These are phyloP conservation scores for Candida neerlandica DNA, from an alignment of 1,139 yeast genomes.

Conservation along the genomic window DNA sequence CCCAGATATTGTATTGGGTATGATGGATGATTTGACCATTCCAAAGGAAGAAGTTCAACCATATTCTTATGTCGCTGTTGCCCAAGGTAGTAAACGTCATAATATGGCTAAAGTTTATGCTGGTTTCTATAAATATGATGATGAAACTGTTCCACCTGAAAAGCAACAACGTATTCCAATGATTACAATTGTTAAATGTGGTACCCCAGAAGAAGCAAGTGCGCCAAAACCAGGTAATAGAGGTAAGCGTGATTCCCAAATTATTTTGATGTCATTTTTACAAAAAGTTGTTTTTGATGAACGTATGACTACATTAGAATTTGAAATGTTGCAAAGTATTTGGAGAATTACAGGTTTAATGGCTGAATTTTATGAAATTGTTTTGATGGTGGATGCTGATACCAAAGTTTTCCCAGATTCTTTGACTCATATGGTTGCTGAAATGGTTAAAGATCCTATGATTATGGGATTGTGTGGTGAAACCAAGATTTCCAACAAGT, in stretches of 20 bases:
- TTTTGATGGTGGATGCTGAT: conserved; percentile 97
- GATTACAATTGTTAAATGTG: conserved; percentile 83
- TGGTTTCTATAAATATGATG: conserved; percentile 85
- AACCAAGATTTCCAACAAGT: conserved; percentile 89
- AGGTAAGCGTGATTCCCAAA: conserved; percentile 97
- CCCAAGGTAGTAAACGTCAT: conserved; percentile 89
- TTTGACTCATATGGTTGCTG: conserved; percentile 88
- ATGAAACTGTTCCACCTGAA: conserved; percentile 69
- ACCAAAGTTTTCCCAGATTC: conserved; percentile 91
- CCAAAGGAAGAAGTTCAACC: conserved; percentile 77
- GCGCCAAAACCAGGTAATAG: conserved; percentile 95
- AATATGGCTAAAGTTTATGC: conserved; percentile 96
- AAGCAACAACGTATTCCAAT: conserved; percentile 91
- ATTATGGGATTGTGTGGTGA: conserved; percentile 98
- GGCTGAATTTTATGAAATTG: conserved; percentile 83
- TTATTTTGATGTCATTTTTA: conserved; percentile 88
- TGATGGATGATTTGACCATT: conserved; percentile 83
- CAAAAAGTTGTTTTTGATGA: conserved; percentile 93
- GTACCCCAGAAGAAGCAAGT: conserved; percentile 80
- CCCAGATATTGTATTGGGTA: conserved; percentile 81
- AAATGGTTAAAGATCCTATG: conserved; percentile 86
- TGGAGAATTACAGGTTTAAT: conserved; percentile 89
- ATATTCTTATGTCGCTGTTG: conserved; percentile 90
- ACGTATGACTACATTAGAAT: conserved; percentile 94
- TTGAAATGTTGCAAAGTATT: conserved; percentile 73